Conservation (phyloP, 495 filamentous ascomycete species). For the Pseudoneurospora amorphoporcata region DNA sequence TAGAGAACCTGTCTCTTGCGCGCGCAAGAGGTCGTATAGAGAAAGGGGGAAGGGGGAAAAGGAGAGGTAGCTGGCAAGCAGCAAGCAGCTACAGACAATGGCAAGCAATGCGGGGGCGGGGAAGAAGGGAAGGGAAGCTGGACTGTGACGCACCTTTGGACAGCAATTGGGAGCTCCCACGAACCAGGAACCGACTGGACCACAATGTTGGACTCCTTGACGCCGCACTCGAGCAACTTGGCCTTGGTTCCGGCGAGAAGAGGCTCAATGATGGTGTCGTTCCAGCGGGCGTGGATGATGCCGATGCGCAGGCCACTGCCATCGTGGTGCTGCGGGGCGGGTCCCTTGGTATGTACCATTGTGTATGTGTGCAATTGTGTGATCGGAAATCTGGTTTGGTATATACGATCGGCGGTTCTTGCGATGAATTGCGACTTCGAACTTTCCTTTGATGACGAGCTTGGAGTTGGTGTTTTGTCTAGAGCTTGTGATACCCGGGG, state of each 20-base stretch:
- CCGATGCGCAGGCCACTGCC: constrained; percentile 81
- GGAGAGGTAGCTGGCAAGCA: not conserved
- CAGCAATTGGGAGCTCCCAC: constrained; percentile 85
- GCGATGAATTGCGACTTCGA: not conserved
- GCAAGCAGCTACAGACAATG: not conserved
- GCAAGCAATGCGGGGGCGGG: not conserved
- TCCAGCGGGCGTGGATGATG: constrained; percentile 95
- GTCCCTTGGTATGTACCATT: constrained; percentile 35
- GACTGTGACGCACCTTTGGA: constrained; percentile 52
- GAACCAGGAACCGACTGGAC: constrained; percentile 83
- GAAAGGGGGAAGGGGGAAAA: not conserved
- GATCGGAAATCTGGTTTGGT: not conserved
- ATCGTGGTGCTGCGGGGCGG: constrained; percentile 37
- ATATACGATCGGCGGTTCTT: not conserved
- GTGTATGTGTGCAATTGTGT: not conserved
- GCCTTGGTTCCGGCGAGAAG: constrained; percentile 58
- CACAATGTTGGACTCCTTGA: constrained; percentile 78
- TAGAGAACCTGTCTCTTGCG: not conserved
- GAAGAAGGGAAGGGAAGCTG: not conserved
- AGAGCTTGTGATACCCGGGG: not conserved
- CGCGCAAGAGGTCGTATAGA: not conserved
- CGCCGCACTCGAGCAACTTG: constrained; percentile 52
- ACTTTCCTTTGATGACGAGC: not conserved
- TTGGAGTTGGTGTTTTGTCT: not conserved
- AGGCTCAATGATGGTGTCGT: constrained; percentile 61